A percentile compares a stretch with the other conserved stretches of the same genome.
These are phyloP conservation scores for Hyaloscypha variabilis DNA, from an alignment of 495 filamentous ascomycete genomes.

Conservation along the genomic window DNA sequence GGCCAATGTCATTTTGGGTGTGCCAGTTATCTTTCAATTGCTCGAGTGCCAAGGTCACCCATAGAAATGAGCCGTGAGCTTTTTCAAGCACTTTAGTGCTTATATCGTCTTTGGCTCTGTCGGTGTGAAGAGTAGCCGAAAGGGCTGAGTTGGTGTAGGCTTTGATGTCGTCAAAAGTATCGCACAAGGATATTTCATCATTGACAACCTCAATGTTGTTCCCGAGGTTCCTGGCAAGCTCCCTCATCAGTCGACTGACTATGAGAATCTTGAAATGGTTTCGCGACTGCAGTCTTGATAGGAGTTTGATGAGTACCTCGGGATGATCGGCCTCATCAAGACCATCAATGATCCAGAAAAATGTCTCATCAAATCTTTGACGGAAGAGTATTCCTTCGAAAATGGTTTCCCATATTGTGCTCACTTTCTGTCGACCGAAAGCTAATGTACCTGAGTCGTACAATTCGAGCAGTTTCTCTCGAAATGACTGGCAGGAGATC, in stretches of 20 bases:
- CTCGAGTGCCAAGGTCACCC: too few relatives aligned
- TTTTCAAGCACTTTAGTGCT: too few relatives aligned
- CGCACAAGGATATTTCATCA: slow-evolving; percentile 13
- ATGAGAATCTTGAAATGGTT: slow-evolving; percentile 27
- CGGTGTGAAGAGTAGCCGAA: too few relatives aligned
- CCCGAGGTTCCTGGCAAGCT: slow-evolving; percentile 21
- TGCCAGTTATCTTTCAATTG: too few relatives aligned
- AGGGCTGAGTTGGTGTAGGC: too few relatives aligned
- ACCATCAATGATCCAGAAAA: slow-evolving; percentile 43
- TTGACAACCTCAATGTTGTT: slow-evolving; percentile 11
- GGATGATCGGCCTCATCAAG: slow-evolving; percentile 39
- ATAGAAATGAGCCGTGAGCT: too few relatives aligned
- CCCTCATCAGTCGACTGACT: slow-evolving; percentile 24
- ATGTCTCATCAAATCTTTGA: slow-evolving; percentile 19
- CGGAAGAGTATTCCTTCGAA: slow-evolving; percentile 37
- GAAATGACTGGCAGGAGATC: slow-evolving; percentile 23
- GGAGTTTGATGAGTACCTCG: slow-evolving; percentile 23
- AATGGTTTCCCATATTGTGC: slow-evolving; percentile 42
- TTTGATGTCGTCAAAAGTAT: too few relatives aligned
- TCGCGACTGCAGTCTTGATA: slow-evolving; percentile 9
- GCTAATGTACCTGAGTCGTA: slow-evolving; percentile 23
- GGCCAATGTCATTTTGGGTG: too few relatives aligned
- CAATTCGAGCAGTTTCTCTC: slow-evolving; percentile 35
- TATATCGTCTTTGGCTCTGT: too few relatives aligned
- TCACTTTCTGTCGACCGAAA: slow-evolving; percentile 32